phyloP scores from a whole-genome alignment of 2,329 filamentous ascomycete species.

The Didymella keratinophila region DNA sequence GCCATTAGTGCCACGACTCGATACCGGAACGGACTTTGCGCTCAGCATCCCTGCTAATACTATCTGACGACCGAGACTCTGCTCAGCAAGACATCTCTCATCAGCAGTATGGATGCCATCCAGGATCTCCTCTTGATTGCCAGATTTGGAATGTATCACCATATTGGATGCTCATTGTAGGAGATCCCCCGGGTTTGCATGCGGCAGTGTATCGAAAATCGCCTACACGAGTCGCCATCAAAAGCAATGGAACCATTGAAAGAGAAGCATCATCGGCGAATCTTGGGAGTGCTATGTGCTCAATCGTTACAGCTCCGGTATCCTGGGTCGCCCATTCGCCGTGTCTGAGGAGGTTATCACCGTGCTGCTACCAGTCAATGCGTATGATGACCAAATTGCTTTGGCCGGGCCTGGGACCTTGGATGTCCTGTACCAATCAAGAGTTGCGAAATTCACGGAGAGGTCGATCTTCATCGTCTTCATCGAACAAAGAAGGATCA shows the following conservation, averaged over 20 bases:
- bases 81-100: neutral
- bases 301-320: constrained; percentile 55
- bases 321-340: constrained; percentile 45
- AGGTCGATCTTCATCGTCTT: constrained; percentile 50
- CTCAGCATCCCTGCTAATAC: neutral
- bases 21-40: neutral
- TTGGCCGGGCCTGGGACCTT: neutral
- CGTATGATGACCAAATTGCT: constrained; percentile 32
- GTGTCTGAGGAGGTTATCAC: constrained; percentile 49
- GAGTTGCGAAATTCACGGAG: constrained; percentile 29
- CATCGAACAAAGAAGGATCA: too few species aligned
- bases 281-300: constrained; percentile 58
- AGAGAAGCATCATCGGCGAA: constrained; percentile 50
- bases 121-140: constrained; percentile 52
- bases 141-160: neutral
- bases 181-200: constrained; percentile 53
- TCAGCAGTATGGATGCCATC: constrained; percentile 43
- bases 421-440: neutral
- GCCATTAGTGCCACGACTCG: neutral
- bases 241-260: constrained; percentile 31
- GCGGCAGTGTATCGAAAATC: constrained; percentile 53
- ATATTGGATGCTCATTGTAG: constrained; percentile 25
- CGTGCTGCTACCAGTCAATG: constrained; percentile 48
- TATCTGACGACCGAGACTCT: neutral
- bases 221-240: constrained; percentile 39